phyloP scores from a whole-genome alignment of 495 filamentous ascomycete genomes.

The Parathielavia appendiculata region DNA sequence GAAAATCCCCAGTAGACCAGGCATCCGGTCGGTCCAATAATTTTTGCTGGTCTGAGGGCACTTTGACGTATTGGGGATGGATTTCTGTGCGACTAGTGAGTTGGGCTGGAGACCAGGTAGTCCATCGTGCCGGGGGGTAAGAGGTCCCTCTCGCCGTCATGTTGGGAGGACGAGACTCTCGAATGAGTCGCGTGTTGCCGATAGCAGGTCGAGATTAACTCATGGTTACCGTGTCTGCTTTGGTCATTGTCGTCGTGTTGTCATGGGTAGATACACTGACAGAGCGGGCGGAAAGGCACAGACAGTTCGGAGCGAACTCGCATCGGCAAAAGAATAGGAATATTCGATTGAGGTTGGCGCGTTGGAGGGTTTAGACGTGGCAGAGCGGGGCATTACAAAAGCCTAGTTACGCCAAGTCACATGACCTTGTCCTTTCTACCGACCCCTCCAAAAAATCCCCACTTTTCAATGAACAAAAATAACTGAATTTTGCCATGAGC shows the following conservation, averaged over 20 bases:
- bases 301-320: too few species aligned
- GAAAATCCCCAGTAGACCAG: slow-evolving; percentile 31
- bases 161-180: not conserved
- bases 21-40: slow-evolving; percentile 50
- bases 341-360: too few species aligned
- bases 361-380: not conserved
- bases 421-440: not conserved
- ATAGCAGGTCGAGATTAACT: not conserved
- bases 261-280: too few species aligned
- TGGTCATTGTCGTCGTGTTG: too few species aligned
- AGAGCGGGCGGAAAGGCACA: too few species aligned
- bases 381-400: not conserved
- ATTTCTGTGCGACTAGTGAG: slow-evolving; percentile 4
- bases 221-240: too few species aligned
- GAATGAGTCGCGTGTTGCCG: not conserved
- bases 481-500: not conserved
- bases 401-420: slow-evolving; percentile 14
- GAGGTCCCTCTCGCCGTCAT: not conserved
- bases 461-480: too few species aligned
- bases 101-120: slow-evolving; percentile 11
- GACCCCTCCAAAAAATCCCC: not conserved
- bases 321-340: too few species aligned
- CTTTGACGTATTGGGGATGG: slow-evolving; percentile 23
- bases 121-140: not conserved
- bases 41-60: slow-evolving; percentile 56